Base-by-base conservation (phyloP, 345 rosid species). In the Aurinia saxatilis region DNA sequence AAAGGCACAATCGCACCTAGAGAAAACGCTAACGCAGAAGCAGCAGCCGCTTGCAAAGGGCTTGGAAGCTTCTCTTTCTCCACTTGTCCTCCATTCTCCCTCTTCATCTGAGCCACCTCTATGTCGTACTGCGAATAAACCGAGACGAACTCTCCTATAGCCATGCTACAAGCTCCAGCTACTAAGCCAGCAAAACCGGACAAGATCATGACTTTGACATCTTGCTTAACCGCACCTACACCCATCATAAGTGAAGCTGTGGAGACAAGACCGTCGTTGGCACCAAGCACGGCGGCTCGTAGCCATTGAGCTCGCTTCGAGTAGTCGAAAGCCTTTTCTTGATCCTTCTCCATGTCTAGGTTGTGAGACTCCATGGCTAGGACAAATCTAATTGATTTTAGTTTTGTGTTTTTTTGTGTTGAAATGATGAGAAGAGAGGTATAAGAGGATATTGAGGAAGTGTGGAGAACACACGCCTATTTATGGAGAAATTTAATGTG, bases 101-200 rank as follows among this genome's bases (percentile, higher is more conserved):
- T 72, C 44, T 79, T 82, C 68, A 78, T 72, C 10, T 91, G 98
- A 46, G 95, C 91, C 56, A 88, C 31, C 66, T 91, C 90, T 6
- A 88, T 81, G 53, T 91, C 98, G 5, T 85, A 54, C 50, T 91
- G 98, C 8, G 98, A 84, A 53, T 88, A 80, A 13, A 91, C 98
- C 0, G 98, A 91, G 14, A 91, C 98, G 19, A 84, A 88, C 77
- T 91, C 98, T 10, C 98, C 98, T 3, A 91, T 88, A 7, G 96
- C 95, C 98, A 91, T 91, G 80, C 98, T 91, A 49, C 91, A 88
- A 10, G 98, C 98, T 1, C 98, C 98, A 0, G 95, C 96, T 0
- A 91, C 90, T 4, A 88, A 61, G 15, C 98, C 98, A 0, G 98
- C 96, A 10, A 91, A 91, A 7, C 98, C 98, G 0, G 95, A 77